These are phyloP conservation scores for Benincasa hispida DNA, from an alignment of 306 rosid species.

Conservation along the genomic window DNA sequence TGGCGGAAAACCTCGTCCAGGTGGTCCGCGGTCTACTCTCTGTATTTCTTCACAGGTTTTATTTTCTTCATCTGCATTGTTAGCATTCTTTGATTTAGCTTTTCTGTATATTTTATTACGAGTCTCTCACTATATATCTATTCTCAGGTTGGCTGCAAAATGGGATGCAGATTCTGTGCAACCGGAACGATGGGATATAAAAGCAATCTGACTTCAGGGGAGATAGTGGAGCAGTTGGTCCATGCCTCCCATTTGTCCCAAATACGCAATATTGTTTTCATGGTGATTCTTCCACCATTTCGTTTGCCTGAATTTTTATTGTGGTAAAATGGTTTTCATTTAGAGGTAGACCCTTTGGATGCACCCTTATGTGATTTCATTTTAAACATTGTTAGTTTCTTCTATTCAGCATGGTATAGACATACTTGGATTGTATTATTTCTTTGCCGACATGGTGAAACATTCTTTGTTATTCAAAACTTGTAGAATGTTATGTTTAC, in stretches of 20 bases:
- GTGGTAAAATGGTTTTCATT: background rate
- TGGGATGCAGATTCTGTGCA: constrained; percentile 97
- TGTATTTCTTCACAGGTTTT: constrained; percentile 90
- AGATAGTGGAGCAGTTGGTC: constrained; percentile 82
- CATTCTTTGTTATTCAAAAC: background rate
- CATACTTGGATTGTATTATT: background rate
- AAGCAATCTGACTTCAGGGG: constrained; percentile 63
- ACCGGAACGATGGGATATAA: constrained; percentile 97
- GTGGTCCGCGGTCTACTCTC: constrained; percentile 68
- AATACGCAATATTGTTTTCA: constrained; percentile 86
- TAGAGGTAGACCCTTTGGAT: background rate
- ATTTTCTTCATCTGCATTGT: background rate
- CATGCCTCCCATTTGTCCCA: constrained; percentile 61
- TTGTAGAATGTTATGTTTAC: background rate
- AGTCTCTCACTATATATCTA: background rate
- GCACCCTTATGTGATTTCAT: background rate
- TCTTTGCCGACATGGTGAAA: background rate
- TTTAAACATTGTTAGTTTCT: background rate
- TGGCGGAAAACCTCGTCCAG: constrained; percentile 67
- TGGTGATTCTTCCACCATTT: constrained; percentile 35
- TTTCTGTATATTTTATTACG: background rate
- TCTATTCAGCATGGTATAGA: background rate
- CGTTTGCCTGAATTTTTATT: background rate
- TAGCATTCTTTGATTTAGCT: background rate
- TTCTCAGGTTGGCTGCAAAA: constrained; percentile 82